Conservation (phyloP, 331 rosid genomes). For the Arachis monticola region DNA sequence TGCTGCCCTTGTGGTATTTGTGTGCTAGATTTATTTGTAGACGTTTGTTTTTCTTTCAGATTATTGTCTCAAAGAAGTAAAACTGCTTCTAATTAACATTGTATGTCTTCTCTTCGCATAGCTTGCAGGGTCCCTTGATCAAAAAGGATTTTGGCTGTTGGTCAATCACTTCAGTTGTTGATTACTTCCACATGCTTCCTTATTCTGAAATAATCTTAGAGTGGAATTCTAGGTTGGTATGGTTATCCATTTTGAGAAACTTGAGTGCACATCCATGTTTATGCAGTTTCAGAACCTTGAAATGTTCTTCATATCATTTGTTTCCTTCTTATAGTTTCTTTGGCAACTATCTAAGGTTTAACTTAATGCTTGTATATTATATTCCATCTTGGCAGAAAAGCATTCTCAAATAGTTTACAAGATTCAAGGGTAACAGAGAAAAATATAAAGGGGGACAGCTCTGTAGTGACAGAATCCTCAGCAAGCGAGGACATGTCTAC, state of each 20-base stretch:
- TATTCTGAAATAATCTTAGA: slow-evolving; percentile 61
- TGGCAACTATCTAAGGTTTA: slow-evolving; percentile 2
- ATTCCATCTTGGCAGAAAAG: slow-evolving; percentile 44
- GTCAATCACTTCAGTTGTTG: slow-evolving; percentile 63
- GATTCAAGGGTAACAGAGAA: slow-evolving; percentile 37
- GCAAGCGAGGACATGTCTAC: slow-evolving; percentile 34
- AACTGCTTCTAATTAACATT: slow-evolving; percentile 39
- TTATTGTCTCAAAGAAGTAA: slow-evolving; percentile 17
- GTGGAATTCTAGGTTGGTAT: slow-evolving; percentile 66
- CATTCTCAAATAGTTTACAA: slow-evolving; percentile 45
- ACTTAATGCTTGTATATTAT: slow-evolving; percentile 21
- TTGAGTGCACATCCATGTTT: slow-evolving; percentile 8
- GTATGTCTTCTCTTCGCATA: slow-evolving; percentile 42
- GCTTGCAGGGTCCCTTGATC: slow-evolving; percentile 81
- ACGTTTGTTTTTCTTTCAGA: slow-evolving; percentile 17
- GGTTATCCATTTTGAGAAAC: slow-evolving; percentile 21
- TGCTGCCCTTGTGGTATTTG: slow-evolving; percentile 17
- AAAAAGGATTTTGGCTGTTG: slow-evolving; percentile 56
- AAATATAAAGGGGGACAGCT: slow-evolving; percentile 39
- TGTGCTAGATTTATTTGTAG: slow-evolving; percentile 26
- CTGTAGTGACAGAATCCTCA: slow-evolving; percentile 37
- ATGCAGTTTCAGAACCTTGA: slow-evolving; percentile 12
- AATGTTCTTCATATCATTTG: slow-evolving; percentile 19
- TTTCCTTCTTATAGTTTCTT: slow-evolving; percentile 27
- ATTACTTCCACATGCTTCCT: slow-evolving; percentile 84